Percentiles rank a stretch among this genome's conserved stretches.
These are phyloP conservation scores for Gamarada debralockiae DNA, from an alignment of 495 filamentous ascomycete species.

Conservation along the genomic window DNA sequence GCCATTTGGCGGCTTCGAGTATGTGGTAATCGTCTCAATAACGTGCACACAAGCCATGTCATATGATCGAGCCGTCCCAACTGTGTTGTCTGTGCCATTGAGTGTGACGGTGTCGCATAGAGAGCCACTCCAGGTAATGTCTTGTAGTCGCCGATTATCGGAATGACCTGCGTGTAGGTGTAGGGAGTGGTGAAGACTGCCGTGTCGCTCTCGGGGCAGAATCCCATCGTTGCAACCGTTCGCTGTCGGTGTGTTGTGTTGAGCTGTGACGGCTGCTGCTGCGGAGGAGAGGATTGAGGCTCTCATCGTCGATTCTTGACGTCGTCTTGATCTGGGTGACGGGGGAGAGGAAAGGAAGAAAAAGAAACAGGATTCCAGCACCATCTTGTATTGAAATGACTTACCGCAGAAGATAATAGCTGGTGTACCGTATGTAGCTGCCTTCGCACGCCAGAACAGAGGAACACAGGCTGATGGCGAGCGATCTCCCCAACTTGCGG, in stretches of 20 bases:
- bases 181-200: constrained; percentile 10
- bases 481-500: neutral
- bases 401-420: too few species aligned
- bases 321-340: too few species aligned
- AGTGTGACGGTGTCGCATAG: constrained; percentile 7
- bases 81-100: constrained; percentile 14
- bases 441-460: too few species aligned
- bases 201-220: constrained; percentile 3
- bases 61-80: constrained; percentile 13
- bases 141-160: constrained; percentile 13
- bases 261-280: neutral
- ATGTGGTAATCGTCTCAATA: constrained; percentile 7
- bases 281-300: neutral
- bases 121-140: constrained; percentile 14
- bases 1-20: constrained; percentile 10
- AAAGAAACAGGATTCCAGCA: too few species aligned
- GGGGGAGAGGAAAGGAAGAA: too few species aligned
- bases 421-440: too few species aligned
- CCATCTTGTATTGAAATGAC: too few species aligned
- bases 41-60: constrained; percentile 7
- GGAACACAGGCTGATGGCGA: too few species aligned
- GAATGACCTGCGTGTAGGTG: constrained; percentile 14
- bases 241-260: neutral
- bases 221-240: constrained; percentile 11
- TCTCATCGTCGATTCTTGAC: too few species aligned